Evolutionary conservation across 129 eudicot genomes (phyloP).

Genomic region (Dittrichia graveolens): DNA sequence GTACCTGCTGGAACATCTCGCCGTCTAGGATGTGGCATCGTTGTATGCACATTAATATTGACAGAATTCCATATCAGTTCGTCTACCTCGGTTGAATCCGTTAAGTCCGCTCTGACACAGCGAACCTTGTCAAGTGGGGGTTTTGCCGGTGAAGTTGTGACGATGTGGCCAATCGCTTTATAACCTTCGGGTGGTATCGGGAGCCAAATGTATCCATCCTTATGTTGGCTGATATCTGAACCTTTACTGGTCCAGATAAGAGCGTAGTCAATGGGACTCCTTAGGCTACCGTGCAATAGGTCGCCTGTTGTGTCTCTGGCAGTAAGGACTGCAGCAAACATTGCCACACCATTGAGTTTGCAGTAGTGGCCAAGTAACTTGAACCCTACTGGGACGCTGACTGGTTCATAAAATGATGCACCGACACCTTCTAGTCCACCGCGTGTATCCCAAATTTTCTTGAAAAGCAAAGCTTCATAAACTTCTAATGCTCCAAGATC

Average conservation of each 20-base stretch:
- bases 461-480: constrained; percentile 32
- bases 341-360: constrained; percentile 29
- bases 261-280: constrained; percentile 37
- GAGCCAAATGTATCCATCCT: constrained; percentile 53
- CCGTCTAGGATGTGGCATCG: constrained; percentile 18
- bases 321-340: constrained; percentile 34
- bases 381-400: constrained; percentile 33
- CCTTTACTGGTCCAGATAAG: constrained; percentile 55
- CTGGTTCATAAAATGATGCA: constrained; percentile 50
- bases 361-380: constrained; percentile 40
- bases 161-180: constrained; percentile 39
- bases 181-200: constrained; percentile 50
- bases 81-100: constrained; percentile 31
- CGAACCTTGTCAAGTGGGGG: constrained; percentile 37
- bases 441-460: constrained; percentile 38
- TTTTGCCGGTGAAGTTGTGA: constrained; percentile 44
- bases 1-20: constrained; percentile 39
- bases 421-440: constrained; percentile 40
- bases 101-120: constrained; percentile 45
- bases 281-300: constrained; percentile 16
- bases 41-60: constrained; percentile 18
- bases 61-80: constrained; percentile 29
- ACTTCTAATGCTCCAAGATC: constrained; percentile 57
- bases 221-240: constrained; percentile 18
- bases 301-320: constrained; percentile 39